phyloP scores from a whole-genome alignment of 805 yeast species.

The Candida pseudoglaebosa region DNA sequence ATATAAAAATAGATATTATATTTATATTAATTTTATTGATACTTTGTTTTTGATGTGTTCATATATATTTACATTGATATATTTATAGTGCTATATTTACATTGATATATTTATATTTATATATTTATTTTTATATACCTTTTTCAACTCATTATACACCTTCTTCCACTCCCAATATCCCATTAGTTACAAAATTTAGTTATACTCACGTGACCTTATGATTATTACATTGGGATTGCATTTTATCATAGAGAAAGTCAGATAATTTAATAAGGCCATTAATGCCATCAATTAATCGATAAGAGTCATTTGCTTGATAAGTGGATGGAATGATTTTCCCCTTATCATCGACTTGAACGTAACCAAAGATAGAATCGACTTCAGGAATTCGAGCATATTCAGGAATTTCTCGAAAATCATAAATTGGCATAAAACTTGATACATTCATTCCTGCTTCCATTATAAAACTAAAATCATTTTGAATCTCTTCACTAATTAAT shows the following conservation, averaged over 20 bases:
- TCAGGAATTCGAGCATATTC: slow-evolving; percentile 64
- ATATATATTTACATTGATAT: too few relatives aligned
- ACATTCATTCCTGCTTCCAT: slow-evolving; percentile 55
- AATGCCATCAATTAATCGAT: slow-evolving; percentile 43
- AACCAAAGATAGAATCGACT: slow-evolving; percentile 68
- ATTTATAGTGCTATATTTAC: too few relatives aligned
- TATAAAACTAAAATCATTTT: slow-evolving; percentile 49
- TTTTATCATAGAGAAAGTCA: slow-evolving; percentile 44
- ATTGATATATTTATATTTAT: too few relatives aligned
- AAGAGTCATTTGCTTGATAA: slow-evolving; percentile 58
- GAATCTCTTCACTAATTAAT: slow-evolving; percentile 19
- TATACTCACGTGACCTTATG: not conserved
- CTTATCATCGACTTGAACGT: slow-evolving; percentile 52
- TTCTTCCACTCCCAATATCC: too few relatives aligned
- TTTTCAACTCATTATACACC: too few relatives aligned
- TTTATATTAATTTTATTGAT: too few relatives aligned
- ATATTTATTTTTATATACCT: too few relatives aligned
- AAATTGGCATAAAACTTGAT: slow-evolving; percentile 60
- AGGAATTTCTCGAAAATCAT: slow-evolving; percentile 65
- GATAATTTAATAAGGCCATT: slow-evolving; percentile 41
- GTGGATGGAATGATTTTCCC: slow-evolving; percentile 53
- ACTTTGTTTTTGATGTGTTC: too few relatives aligned
- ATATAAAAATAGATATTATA: too few relatives aligned
- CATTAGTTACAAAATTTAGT: too few relatives aligned
- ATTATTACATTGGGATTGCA: slow-evolving; percentile 28